Base-by-base conservation (phyloP, 331 rosid genomes). In the Erythrophleum ivorense region DNA sequence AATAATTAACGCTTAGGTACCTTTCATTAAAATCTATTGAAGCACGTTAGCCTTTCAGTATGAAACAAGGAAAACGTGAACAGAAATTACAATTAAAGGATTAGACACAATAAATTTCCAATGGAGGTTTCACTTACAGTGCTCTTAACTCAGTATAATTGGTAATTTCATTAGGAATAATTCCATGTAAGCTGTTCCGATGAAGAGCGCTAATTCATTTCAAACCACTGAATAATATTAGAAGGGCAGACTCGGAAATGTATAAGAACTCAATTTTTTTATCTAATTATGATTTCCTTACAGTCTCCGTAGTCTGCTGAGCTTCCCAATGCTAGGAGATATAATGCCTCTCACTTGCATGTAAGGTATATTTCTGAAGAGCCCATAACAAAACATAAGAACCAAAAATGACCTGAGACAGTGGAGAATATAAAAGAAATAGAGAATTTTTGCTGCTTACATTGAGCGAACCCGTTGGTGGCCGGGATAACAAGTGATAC, bases 281-380 rank as follows among this genome's bases (percentile, higher is more conserved):
- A 24, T 24, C 0, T 24, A 24, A 24, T 0, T 24, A 24, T 24
- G 29, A 24, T 24, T 24, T 24, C 29, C 93, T 91, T 80, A 94
- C 98, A 94, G 70, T 85, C 98, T 91, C 55, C 89, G 95, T 38
- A 94, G 76, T 88, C 90, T 84, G 67, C 85, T 88, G 72, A 94
- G 95, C 88, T 86, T 90, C 55, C 98, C 98, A 78, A 94, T 84
- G 88, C 92, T 90, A 63, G 98, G 98, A 81, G 97, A 91, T 73
- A 94, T 82, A 78, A 84, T 81, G 53, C 98, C 98, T 81, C 92
- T 92, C 13, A 94, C 86, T 79, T 94, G 95, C 94, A 90, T 84
- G 81, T 75, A 90, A 67, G 98, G 98, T 19, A 91, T 77, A 80
- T 91, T 94, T 79, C 98, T 94, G 91, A 73, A 85, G 71, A 79